Base-by-base conservation (phyloP, 257 asterid species). In the Coffea canephora region DNA sequence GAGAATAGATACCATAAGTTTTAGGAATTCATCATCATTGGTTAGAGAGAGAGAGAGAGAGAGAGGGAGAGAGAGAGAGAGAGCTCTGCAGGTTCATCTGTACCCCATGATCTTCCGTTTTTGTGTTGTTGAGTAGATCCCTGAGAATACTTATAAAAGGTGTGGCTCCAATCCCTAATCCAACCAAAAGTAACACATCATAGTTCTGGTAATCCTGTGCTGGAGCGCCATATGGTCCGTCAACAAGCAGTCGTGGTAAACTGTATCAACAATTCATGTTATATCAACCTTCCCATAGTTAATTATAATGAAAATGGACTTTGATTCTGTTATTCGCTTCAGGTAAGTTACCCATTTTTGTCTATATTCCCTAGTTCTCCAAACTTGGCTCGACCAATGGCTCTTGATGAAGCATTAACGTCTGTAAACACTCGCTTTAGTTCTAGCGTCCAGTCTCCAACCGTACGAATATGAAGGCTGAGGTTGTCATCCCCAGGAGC, bases 211-310 rank as follows among this genome's bases (percentile, higher is more conserved):
- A 92, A 77, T 91, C 96, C 74, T 94, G 97, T 21, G 98, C 98
- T 52, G 98, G 96, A 74, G 97, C 97, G 39, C 98, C 98, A 50
- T 94, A 92, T 68, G 98, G 98, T 82, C 98, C 98, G 79, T 92
- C 97, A 3, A 91, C 94, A 11, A 91, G 89, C 87, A 94, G 76
- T 85, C 91, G 88, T 69, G 97, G 97, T 71, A 90, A 86, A 75
- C 97, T 92, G 93, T 85, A 68, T 76, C 13, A 25, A 52, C 39
- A 49, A 7, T 59, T 79, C 61, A 71, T 72, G 41, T 75, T 78
- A 31, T 10, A 19, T 83, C 34, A 83, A 57, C 66, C 25, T 65
- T 13, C 25, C 45, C 77, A 50, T 25, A 3, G 71, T 45, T 31
- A 41, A 11, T 52, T 52, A 52, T 16, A 1, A 12, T 27, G 6